Conservation (phyloP, 257 asterid genomes). For the Ajuga chamaepitys region DNA sequence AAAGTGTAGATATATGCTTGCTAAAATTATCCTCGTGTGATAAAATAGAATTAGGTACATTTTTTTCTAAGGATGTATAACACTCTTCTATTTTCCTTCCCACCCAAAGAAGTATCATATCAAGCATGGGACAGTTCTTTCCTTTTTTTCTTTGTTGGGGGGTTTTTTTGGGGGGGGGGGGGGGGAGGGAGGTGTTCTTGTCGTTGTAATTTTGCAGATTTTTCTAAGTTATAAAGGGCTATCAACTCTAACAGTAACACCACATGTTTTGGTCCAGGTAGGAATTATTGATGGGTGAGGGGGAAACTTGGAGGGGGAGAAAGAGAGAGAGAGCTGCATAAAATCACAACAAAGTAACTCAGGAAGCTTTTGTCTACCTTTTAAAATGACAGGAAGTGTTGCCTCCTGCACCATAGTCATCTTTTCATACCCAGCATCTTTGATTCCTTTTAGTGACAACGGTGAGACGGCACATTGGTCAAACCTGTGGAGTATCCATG, state of each 20-base stretch:
- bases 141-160: not conserved
- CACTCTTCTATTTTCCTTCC: not conserved
- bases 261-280: not conserved
- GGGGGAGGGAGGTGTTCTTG: too few relatives aligned
- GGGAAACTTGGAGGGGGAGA: not conserved
- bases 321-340: not conserved
- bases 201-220: too few relatives aligned
- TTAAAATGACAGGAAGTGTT: slow-evolving; percentile 78
- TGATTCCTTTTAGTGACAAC: slow-evolving; percentile 73
- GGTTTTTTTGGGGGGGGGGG: too few relatives aligned
- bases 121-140: not conserved
- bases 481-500: slow-evolving; percentile 40
- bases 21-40: not conserved
- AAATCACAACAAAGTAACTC: not conserved
- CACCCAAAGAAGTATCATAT: not conserved
- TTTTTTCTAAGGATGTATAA: too few relatives aligned
- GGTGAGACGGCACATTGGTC: slow-evolving; percentile 78
- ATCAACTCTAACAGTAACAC: not conserved
- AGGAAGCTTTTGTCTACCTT: slow-evolving; percentile 41
- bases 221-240: not conserved
- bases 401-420: slow-evolving; percentile 97
- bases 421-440: slow-evolving; percentile 81
- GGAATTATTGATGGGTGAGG: not conserved
- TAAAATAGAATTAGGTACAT: not conserved
- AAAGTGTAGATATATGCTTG: not conserved